Percentiles rank a stretch among this genome's conserved stretches.
Conservation (phyloP, 2,329 filamentous ascomycete genomes). For the Pseudogymnoascus sp. region DNA sequence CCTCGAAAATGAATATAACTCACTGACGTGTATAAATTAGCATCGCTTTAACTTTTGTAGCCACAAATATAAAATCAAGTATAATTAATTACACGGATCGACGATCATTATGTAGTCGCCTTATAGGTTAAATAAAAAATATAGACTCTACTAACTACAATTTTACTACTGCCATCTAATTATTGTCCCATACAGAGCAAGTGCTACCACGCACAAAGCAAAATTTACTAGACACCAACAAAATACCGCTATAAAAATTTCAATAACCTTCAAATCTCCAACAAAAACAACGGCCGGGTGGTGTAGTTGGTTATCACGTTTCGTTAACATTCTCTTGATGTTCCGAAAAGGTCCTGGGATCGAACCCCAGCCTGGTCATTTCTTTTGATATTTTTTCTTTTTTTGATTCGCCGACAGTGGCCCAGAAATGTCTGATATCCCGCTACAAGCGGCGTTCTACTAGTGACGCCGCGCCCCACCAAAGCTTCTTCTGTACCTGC, state of each 20-base stretch:
- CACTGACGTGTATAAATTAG: background rate
- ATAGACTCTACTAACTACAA: background rate
- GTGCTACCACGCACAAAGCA: background rate
- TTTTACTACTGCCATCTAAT: background rate
- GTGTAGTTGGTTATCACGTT: slow-evolving; percentile 6
- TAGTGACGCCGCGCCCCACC: slow-evolving; percentile 1
- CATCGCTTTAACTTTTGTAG: background rate
- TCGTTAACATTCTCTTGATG: background rate
- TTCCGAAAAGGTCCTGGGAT: slow-evolving; percentile 3
- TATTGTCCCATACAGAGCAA: background rate
- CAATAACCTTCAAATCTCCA: background rate
- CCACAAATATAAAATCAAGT: background rate
- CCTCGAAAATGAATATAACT: too few relatives aligned
- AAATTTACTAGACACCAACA: background rate
- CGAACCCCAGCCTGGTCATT: slow-evolving; percentile 7
- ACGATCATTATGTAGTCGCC: background rate
- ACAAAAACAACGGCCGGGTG: background rate
- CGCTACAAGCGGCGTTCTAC: background rate
- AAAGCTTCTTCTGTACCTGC: background rate
- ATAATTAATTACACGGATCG: background rate
- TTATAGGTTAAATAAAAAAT: background rate
- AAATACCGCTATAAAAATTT: background rate
- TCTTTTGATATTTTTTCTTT: background rate
- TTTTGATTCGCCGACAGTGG: background rate
- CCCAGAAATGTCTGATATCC: background rate